Evolutionary conservation across 768 basidiomycete genomes (phyloP), one percentile per base, ranked within the genome.

Genomic region (Kwoniella shandongensis): DNA sequence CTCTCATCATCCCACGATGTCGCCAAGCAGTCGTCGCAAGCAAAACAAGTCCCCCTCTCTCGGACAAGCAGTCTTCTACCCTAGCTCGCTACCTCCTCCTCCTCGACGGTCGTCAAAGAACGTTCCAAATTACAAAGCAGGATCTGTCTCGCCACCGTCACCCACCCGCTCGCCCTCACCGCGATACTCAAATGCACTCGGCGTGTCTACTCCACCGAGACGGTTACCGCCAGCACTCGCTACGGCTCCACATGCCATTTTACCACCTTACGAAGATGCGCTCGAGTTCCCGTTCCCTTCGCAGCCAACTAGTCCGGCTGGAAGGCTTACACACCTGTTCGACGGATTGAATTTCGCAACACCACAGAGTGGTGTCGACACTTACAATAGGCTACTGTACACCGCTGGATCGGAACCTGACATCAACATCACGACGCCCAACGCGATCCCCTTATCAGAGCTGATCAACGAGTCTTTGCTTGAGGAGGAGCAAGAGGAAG

Each of bases 41-140:
- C 45, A 18, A 38, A 60, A 50, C 22, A 41, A 38, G 4, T 54
- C 56, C 20, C 56, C 49, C 36, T 54, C 61, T n/a, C 49, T 66
- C 36, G 64, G 57, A 51, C 64, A 61, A 49, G 51, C 64, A 20
- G 64, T 66, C 30, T 66, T 66, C 47, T 66, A 66, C 30, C 57
- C 60, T 22, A 45, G 23, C 17, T 45, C 57, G 5, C 42, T 51
- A 2, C 53, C 60, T 25, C 53, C 64, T 4, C 61, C 64, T 12
- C 51, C 47, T 23, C 38, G 52, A 15, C 32, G 36, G 38, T 25
- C 51, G 20, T 54, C 52, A 7, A 59, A 53, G 35, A 42, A 39
- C 15, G 20, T 42, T 15, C 57, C 47, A 11, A 30, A 35, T 39
- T 60, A 17, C 35, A 42, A 47, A 20, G 39, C 45, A 26, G 29